Evolutionary conservation across 2,329 filamentous ascomycete species (phyloP).

Genomic region (Stagonosporopsis vannaccii): DNA sequence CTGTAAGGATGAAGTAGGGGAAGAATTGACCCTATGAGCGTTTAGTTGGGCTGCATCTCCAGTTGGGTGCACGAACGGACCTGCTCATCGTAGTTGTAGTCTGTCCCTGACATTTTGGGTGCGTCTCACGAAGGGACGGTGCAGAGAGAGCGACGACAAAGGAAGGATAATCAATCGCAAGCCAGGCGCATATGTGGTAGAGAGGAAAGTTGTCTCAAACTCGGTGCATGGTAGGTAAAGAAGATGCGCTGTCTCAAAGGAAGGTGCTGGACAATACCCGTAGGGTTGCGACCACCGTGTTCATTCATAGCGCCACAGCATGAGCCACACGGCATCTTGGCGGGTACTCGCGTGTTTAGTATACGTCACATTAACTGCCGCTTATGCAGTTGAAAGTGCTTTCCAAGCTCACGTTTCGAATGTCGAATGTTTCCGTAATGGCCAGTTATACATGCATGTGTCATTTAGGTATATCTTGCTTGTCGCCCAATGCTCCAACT

Average conservation of each 20-base stretch:
- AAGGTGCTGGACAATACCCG: slow-evolving; percentile 36
- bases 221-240: slow-evolving; percentile 30
- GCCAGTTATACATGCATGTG: slow-evolving; percentile 12
- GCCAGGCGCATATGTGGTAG: slow-evolving; percentile 25
- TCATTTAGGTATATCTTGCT: slow-evolving; percentile 30
- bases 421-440: neutral
- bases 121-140: slow-evolving; percentile 25
- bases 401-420: neutral
- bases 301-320: slow-evolving; percentile 34
- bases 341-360: slow-evolving; percentile 2
- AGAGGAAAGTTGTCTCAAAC: slow-evolving; percentile 23
- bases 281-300: slow-evolving; percentile 41
- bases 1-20: slow-evolving; percentile 96
- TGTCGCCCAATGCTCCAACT: slow-evolving; percentile 26
- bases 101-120: slow-evolving; percentile 60
- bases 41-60: slow-evolving; percentile 22
- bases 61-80: slow-evolving; percentile 52
- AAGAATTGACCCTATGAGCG: slow-evolving; percentile 84
- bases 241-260: slow-evolving; percentile 37
- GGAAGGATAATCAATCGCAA: slow-evolving; percentile 23
- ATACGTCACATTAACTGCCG: slow-evolving; percentile 20
- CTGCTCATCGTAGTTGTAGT: slow-evolving; percentile 98
- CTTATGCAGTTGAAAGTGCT: neutral
- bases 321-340: slow-evolving; percentile 28
- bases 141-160: slow-evolving; percentile 28